Evolutionary conservation across 2,329 filamentous ascomycete genomes (phyloP).

Genomic region (Thermochaetoides dissita): DNA sequence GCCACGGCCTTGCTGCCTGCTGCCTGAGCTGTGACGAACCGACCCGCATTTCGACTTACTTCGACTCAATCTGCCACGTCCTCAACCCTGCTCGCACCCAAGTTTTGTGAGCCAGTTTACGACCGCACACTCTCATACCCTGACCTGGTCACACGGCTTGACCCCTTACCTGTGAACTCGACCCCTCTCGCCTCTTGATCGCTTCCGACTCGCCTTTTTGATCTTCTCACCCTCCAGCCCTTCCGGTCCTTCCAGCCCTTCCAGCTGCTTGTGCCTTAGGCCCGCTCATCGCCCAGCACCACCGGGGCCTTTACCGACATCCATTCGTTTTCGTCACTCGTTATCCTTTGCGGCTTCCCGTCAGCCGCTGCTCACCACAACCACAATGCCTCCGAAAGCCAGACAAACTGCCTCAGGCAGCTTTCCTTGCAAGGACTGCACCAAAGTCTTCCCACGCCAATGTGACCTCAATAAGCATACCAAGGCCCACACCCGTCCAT

Average conservation of each 20-base stretch:
- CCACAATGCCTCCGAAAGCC: too few species aligned
- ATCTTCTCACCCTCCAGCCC: background rate
- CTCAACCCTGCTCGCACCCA: background rate
- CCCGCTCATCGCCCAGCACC: too few species aligned
- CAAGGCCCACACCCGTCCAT: conserved; percentile 64
- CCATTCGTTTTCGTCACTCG: too few species aligned
- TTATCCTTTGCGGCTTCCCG: too few species aligned
- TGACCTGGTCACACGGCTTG: conserved; percentile 1
- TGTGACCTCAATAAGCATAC: conserved; percentile 49
- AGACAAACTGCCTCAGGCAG: too few species aligned
- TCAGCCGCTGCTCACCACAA: too few species aligned
- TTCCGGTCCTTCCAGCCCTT: too few species aligned
- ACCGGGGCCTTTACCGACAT: too few species aligned
- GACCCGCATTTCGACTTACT: background rate
- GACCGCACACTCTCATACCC: background rate
- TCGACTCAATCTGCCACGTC: background rate
- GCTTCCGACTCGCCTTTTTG: background rate
- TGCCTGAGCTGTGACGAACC: conserved; percentile 2
- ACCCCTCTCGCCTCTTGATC: background rate
- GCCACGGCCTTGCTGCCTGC: conserved; percentile 4
- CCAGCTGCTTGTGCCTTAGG: too few species aligned
- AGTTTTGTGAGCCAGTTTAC: too few species aligned
- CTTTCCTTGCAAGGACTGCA: conserved; percentile 10
- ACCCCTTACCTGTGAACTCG: background rate
- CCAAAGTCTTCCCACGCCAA: conserved; percentile 17